These are phyloP conservation scores for Penicillium mononematosum DNA, from an alignment of 495 filamentous ascomycete species.

Conservation along the genomic window DNA sequence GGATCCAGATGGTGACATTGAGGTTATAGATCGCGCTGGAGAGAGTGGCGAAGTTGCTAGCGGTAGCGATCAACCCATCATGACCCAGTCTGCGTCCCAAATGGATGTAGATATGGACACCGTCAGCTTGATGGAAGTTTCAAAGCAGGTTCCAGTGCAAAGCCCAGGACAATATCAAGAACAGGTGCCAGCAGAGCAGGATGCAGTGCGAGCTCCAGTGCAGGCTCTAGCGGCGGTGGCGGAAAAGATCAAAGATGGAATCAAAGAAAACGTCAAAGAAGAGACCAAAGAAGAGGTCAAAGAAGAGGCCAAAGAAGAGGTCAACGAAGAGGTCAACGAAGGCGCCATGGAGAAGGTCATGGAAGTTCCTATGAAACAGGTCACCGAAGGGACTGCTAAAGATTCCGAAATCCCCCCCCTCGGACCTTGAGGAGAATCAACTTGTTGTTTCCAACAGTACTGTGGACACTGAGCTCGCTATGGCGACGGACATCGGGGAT, in stretches of 20 bases:
- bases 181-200: too few species aligned
- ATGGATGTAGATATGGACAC: background rate
- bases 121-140: background rate
- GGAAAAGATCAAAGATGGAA: background rate
- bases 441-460: background rate
- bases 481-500: background rate
- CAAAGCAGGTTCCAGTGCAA: background rate
- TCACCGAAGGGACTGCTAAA: background rate
- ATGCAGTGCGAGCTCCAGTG: too few species aligned
- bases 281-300: background rate
- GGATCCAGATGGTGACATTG: background rate
- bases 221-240: too few species aligned
- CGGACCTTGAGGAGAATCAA: background rate
- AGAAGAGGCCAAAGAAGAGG: background rate
- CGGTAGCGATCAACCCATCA: too few species aligned
- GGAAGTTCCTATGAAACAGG: background rate
- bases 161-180: too few species aligned
- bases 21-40: background rate
- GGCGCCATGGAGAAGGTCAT: background rate
- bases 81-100: background rate
- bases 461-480: background rate
- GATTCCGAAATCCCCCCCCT: too few species aligned
- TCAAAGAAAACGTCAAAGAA: background rate
- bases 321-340: background rate
- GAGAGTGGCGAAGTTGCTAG: background rate